Base-by-base conservation (phyloP, 371 early-diverging fungal species). In the Actinomortierella ambigua region DNA sequence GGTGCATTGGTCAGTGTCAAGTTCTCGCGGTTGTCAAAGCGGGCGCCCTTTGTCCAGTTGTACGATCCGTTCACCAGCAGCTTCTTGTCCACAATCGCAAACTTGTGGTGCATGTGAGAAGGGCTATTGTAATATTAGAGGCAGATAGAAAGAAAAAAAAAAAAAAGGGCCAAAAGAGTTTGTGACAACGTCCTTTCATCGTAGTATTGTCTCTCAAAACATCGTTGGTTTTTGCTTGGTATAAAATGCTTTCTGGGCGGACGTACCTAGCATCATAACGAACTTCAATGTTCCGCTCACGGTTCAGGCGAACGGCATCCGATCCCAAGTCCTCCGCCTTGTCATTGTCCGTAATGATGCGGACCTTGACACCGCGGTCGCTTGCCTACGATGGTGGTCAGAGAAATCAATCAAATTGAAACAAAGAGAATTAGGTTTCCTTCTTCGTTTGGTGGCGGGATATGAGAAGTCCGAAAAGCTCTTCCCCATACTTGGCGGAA, bases 1-100 rank as follows among this genome's bases (percentile, higher is more conserved):
- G 80, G 80, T 43, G 82, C 73, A 63, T 86, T 85, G 22, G 84
- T 85, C 27, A 86, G 75, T 0, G 80, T 69, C 27, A 86, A 73
- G 39, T 86, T 82, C 60, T 86, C 86, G 51, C 81, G 78, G 63
- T 86, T 86, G 56, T 83, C 79, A 57, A 77, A 83, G 14, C 86
- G 80, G 2, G 86, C 86, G 11, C 86, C 83, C 42, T 85, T 86
- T 47, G 85, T 83, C 86, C 86, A 86, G 68, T 86, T 86, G 69
- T 81, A 86, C 50, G 85, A 85, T 15, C 86, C 86, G 48, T 75
- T 81, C 51, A 83, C 73, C 24, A 86, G 64, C 18, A 82, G 75
- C 23, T 64, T 47, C 11, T 79, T 61, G 53, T 83, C 82, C 40
- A 83, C 58, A 46, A 83, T 67, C 7, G 82, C 86, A 66, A 86